Evolutionary conservation across 1,284 basidiomycete species (phyloP).

Genomic region (Ustanciosporium gigantosporum): DNA sequence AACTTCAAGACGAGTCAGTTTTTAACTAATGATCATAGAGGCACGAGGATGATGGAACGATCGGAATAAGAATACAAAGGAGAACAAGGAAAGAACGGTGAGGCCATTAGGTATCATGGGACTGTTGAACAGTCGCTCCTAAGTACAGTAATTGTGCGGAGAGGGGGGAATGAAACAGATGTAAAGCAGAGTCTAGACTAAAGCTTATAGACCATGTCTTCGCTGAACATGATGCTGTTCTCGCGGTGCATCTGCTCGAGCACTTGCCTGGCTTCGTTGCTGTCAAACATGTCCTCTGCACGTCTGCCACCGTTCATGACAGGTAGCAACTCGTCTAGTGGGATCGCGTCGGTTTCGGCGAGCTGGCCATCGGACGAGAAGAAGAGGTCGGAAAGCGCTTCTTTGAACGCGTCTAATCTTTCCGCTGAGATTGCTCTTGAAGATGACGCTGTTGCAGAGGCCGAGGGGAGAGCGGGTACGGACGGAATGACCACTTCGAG

Average conservation of each 20-base stretch:
- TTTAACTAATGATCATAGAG: too few species aligned
- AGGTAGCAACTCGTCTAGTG: conserved; percentile 73
- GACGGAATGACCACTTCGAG: conserved; percentile 20
- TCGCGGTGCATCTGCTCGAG: conserved; percentile 72
- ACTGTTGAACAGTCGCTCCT: too few species aligned
- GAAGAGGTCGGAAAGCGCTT: conserved; percentile 69
- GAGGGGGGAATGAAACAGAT: too few species aligned
- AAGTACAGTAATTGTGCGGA: too few species aligned
- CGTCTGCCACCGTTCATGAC: conserved; percentile 77
- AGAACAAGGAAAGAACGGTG: too few species aligned
- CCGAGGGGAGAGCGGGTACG: conserved; percentile 5
- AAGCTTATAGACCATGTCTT: conserved; percentile 36
- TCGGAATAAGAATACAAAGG: too few species aligned
- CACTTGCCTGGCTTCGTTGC: conserved; percentile 72
- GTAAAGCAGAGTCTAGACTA: too few species aligned
- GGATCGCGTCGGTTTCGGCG: conserved; percentile 70
- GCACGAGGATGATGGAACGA: too few species aligned
- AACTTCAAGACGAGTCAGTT: too few species aligned
- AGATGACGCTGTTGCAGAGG: neutral
- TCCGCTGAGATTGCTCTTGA: conserved; percentile 14
- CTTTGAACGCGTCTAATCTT: conserved; percentile 62
- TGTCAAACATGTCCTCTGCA: conserved; percentile 74
- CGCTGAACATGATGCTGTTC: conserved; percentile 79
- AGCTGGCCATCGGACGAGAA: conserved; percentile 60
- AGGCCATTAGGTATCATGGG: too few species aligned